phyloP scores from a whole-genome alignment of 2,329 filamentous ascomycete genomes.

The Aspergillus proliferans region DNA sequence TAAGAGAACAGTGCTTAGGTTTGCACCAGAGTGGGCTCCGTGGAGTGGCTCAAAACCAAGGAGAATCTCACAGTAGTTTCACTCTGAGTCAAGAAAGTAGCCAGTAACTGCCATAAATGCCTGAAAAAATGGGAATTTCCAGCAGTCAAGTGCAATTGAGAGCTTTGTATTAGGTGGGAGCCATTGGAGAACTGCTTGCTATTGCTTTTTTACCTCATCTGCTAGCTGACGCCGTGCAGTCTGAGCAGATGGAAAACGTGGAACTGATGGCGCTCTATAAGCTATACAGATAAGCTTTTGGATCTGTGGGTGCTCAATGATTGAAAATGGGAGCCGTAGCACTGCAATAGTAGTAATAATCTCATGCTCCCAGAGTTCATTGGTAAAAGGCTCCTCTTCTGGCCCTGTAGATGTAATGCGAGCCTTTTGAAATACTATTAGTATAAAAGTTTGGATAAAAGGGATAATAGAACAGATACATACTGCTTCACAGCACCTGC shows the following conservation, averaged over 20 bases:
- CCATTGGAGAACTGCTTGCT: not conserved
- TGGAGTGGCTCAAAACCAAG: not conserved
- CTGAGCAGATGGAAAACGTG: not conserved
- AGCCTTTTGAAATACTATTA: not conserved
- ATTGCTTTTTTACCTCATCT: not conserved
- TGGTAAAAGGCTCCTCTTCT: not conserved
- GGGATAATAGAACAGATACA: not conserved
- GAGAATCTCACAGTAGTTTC: not conserved
- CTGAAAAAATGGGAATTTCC: not conserved
- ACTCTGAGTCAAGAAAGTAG: not conserved
- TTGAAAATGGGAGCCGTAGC: not conserved
- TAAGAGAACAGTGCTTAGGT: not conserved
- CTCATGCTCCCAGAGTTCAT: too few species aligned
- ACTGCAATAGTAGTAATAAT: not conserved
- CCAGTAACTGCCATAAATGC: not conserved
- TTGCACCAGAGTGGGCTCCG: not conserved
- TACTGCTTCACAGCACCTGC: not conserved
- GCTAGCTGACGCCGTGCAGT: not conserved
- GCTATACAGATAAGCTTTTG: not conserved
- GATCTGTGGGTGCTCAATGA: not conserved
- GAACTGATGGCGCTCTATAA: not conserved
- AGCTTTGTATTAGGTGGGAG: not conserved
- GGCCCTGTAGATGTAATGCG: not conserved
- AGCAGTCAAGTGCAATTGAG: not conserved
- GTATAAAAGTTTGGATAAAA: not conserved